phyloP scores from a whole-genome alignment of 345 rosid genomes.

The Hibiscus mutabilis region DNA sequence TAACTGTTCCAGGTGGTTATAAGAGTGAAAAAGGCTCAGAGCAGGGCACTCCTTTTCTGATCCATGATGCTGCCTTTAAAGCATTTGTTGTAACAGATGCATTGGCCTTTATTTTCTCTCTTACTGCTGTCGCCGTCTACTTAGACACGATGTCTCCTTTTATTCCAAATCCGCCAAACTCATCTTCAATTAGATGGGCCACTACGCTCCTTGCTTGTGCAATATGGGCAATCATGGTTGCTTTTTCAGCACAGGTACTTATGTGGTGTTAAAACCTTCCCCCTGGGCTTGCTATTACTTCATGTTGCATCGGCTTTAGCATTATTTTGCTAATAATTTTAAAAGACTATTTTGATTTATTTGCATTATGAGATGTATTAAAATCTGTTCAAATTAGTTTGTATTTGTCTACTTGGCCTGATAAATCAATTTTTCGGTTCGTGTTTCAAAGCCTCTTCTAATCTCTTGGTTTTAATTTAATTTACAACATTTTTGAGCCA shows the following conservation, averaged over 20 bases:
- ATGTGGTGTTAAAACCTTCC: not conserved
- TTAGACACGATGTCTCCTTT: not conserved
- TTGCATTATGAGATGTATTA: no score
- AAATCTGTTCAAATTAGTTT: no score
- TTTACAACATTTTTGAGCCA: no score
- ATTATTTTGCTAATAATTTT: no score
- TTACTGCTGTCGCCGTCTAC: not conserved
- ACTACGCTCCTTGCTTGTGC: not conserved
- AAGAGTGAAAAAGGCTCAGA: not conserved
- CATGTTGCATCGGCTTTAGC: not conserved
- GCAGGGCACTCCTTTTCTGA: constrained; percentile 6
- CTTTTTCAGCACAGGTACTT: not conserved
- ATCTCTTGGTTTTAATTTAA: no score
- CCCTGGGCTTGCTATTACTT: not conserved
- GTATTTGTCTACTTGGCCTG: no score
- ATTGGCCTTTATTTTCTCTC: constrained; percentile 11
- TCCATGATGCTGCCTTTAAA: not conserved
- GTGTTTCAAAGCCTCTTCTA: no score
- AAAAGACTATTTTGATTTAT: no score
- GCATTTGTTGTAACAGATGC: constrained; percentile 10
- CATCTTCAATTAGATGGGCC: not conserved
- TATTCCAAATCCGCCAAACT: not conserved
- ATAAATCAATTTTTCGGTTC: no score
- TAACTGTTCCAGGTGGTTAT: constrained; percentile 21
- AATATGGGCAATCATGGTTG: not conserved